Evolutionary conservation across 441 rosid genomes (phyloP), one percentile per base, ranked within the genome.

Genomic region (Erysimum cheiri): DNA sequence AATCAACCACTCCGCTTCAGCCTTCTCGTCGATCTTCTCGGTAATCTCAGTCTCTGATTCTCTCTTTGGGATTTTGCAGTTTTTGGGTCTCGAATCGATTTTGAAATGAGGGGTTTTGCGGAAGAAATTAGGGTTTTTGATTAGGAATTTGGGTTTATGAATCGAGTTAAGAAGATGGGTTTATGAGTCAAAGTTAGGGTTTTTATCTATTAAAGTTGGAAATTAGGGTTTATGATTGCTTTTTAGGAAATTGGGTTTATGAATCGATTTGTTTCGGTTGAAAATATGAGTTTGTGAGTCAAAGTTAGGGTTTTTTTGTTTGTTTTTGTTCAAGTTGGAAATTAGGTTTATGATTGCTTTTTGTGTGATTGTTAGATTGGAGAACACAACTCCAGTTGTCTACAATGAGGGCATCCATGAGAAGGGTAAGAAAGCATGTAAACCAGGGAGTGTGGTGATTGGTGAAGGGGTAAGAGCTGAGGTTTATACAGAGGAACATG

Each of bases 401-500:
- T 93, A 89, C 80, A 61, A 74, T 0, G 96, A 93, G 63, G 76
- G 50, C 0, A 81, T 19, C 13, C 5, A 53, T 46, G 26, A 58
- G 14, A 86, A 69, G 64, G 64, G 71, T 14, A 73, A 58, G 9
- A 37, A 54, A 19, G 4, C 12, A 15, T 40, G 64, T 12, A 69
- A 53, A 64, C 5, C 12, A 46, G 40, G 24, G 63, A 5, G 35
- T 14, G 22, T 59, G 15, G 13, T 63, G 67, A 59, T 88, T 63
- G 70, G 69, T 67, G 86, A 77, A 66, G 91, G 91, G 33, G 8
- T 83, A 14, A 87, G 75, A 67, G 80, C 83, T 0, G 96, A 91
- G 86, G 74, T 84, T 69, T 91, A 94, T 61, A 87, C 91, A 11
- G 91, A 90, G 71, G 87, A 84, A 68, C 91, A 90, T 70, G 89